phyloP scores from a whole-genome alignment of 1,139 yeast species.

The Suhomyces bribrorum region DNA sequence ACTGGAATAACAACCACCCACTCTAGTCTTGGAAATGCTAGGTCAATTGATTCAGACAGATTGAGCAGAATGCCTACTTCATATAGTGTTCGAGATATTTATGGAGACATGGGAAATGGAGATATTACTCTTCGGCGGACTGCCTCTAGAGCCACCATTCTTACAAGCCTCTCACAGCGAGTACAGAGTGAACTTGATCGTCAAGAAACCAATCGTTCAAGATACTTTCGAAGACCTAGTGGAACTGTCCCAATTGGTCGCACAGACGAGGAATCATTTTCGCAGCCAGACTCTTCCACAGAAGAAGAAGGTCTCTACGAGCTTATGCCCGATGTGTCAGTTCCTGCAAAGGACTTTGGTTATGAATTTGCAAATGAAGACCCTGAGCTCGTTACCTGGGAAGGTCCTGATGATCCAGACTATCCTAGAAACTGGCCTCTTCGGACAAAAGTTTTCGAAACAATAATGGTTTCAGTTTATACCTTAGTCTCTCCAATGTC shows the following conservation, averaged over 20 bases:
- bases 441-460: conserved; percentile 41
- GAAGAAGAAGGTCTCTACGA: conserved; percentile 19
- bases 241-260: background rate
- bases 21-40: conserved; percentile 1
- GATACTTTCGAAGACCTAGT: background rate
- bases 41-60: conserved; percentile 4
- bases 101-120: conserved; percentile 24
- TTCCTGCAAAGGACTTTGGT: conserved; percentile 50
- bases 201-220: conserved; percentile 1
- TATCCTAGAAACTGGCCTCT: conserved; percentile 63
- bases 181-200: conserved; percentile 15
- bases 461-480: conserved; percentile 52
- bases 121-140: conserved; percentile 38
- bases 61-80: conserved; percentile 8
- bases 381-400: conserved; percentile 69
- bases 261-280: conserved; percentile 13
- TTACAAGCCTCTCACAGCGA: conserved; percentile 37
- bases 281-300: background rate
- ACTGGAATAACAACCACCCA: too few species aligned
- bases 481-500: conserved; percentile 61
- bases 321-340: conserved; percentile 34
- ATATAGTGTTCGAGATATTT: conserved; percentile 20
- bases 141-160: conserved; percentile 39
- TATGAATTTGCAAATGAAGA: conserved; percentile 52
- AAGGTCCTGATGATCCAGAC: conserved; percentile 57